Conservation (phyloP, 2,329 filamentous ascomycete species). For the Grosmannia huntii region DNA sequence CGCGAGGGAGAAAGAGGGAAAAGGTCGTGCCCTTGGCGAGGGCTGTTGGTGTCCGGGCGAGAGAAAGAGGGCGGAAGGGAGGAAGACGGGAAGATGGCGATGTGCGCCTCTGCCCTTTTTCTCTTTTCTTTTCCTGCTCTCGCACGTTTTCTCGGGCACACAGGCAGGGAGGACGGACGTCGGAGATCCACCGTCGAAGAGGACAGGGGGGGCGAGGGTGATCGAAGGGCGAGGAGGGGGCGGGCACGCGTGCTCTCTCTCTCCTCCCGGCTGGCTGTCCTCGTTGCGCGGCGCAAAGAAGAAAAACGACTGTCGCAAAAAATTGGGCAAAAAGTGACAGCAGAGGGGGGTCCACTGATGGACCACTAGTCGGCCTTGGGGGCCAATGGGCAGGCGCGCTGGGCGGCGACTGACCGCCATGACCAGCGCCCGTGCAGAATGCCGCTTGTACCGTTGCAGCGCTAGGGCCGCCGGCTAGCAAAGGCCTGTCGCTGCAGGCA, state of each 20-base stretch:
- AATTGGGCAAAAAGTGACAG: neutral
- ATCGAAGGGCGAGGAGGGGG: too few relatives aligned
- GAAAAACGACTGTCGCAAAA: neutral
- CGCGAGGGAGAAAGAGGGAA: neutral
- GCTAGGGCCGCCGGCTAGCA: neutral
- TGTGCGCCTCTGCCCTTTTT: neutral
- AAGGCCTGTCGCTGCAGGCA: neutral
- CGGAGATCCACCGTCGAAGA: too few relatives aligned
- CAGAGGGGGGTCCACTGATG: neutral
- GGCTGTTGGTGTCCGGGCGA: neutral
- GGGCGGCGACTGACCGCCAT: neutral
- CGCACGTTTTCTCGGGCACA: too few relatives aligned
- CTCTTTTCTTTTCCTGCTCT: neutral
- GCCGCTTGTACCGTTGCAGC: neutral
- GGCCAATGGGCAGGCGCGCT: neutral
- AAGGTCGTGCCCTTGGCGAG: neutral
- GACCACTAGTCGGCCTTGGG: neutral
- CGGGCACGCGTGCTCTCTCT: too few relatives aligned
- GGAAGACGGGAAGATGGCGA: too few relatives aligned
- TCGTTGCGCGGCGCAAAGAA: neutral
- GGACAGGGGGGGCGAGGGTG: too few relatives aligned
- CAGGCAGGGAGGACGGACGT: too few relatives aligned
- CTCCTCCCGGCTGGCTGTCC: too few relatives aligned
- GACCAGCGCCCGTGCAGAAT: neutral
- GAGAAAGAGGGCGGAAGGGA: too few relatives aligned